phyloP scores from a whole-genome alignment of 2,329 filamentous ascomycete genomes.

The Verticillium zaregamsianum region DNA sequence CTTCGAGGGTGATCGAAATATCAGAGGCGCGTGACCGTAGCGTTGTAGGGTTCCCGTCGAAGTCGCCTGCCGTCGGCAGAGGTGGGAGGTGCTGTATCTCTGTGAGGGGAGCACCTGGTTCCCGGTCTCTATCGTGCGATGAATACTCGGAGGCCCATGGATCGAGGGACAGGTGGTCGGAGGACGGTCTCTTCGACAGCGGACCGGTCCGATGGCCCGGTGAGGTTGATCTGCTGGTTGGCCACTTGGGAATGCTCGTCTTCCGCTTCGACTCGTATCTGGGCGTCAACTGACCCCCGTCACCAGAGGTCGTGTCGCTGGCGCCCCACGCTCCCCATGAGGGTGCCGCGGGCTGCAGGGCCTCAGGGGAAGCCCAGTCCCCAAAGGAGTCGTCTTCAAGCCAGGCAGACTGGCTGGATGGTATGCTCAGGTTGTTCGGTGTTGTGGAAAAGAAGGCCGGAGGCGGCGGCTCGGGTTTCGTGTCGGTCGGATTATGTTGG shows the following conservation, averaged over 20 bases:
- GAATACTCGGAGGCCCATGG: constrained; percentile 32
- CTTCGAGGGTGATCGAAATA: neutral
- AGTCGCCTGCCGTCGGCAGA: constrained; percentile 6
- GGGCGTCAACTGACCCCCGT: constrained; percentile 20
- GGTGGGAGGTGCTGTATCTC: constrained; percentile 14
- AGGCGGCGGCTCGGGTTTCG: constrained; percentile 35
- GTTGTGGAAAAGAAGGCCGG: constrained; percentile 34
- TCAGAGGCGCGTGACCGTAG: neutral
- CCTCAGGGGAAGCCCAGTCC: constrained; percentile 30
- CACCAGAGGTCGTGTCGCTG: constrained; percentile 9
- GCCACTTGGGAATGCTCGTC: constrained; percentile 35
- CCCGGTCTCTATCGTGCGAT: constrained; percentile 16
- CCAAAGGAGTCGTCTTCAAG: constrained; percentile 31
- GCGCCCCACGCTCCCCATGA: constrained; percentile 26
- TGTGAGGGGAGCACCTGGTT: constrained; percentile 11
- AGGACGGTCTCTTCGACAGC: constrained; percentile 25
- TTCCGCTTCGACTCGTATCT: constrained; percentile 26
- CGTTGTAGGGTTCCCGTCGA: neutral
- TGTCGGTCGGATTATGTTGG: constrained; percentile 22
- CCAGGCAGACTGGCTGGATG: constrained; percentile 35
- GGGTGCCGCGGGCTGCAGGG: constrained; percentile 14
- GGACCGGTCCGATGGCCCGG: constrained; percentile 24
- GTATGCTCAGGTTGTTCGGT: constrained; percentile 16
- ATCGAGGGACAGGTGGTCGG: constrained; percentile 33
- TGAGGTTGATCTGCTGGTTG: constrained; percentile 30